Conservation (phyloP, 305 asterid genomes). For the Fraxinus paxiana region DNA sequence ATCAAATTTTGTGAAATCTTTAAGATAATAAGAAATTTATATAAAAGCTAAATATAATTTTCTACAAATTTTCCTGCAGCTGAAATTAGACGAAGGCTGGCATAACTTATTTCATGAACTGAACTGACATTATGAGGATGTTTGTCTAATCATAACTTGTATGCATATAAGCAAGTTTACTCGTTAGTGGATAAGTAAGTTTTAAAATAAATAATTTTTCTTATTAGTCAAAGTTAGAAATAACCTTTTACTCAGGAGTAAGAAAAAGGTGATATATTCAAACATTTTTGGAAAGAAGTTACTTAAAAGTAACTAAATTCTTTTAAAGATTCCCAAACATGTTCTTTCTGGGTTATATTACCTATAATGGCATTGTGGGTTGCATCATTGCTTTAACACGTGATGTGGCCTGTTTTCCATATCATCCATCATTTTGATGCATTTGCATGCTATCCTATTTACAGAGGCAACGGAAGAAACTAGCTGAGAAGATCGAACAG, state of each 20-base stretch:
- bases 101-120: neutral
- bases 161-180: neutral
- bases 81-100: neutral
- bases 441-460: slow-evolving; percentile 5
- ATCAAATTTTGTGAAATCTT: neutral
- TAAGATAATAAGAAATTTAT: neutral
- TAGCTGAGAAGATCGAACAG: slow-evolving; percentile 78
- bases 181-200: neutral
- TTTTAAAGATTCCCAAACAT: neutral
- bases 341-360: neutral
- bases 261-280: neutral
- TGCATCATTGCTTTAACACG: neutral
- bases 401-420: neutral
- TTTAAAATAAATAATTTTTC: neutral
- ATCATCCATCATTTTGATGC: neutral
- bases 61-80: neutral
- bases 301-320: neutral
- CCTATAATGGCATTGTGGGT: neutral
- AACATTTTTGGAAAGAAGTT: neutral
- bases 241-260: neutral
- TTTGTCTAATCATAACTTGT: neutral
- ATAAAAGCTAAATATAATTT: neutral
- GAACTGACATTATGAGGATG: neutral
- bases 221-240: no score
- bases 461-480: slow-evolving; percentile 82